Conservation (phyloP, 1,139 yeast genomes). For the Blastobotrys proliferans region DNA sequence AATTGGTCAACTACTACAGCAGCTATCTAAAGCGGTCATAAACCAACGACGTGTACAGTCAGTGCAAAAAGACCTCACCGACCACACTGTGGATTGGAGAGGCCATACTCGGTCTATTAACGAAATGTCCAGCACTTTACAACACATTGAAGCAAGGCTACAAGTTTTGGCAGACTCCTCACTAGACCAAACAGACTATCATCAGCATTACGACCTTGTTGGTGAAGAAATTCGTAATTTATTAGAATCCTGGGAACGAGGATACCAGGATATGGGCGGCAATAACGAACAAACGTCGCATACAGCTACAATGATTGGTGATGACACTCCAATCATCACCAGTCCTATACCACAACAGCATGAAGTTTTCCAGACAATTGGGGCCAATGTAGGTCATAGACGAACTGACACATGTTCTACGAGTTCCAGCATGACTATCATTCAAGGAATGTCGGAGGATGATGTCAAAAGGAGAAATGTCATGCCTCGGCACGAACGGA, state of each 20-base stretch:
- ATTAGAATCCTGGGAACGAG: slow-evolving; percentile 32
- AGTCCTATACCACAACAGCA: too few species aligned
- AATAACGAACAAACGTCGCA: too few species aligned
- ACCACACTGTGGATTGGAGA: slow-evolving; percentile 15
- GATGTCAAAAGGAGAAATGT: slow-evolving; percentile 10
- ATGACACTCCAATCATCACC: too few species aligned
- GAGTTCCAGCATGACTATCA: slow-evolving; percentile 19
- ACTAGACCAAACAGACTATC: slow-evolving; percentile 20
- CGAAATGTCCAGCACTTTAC: slow-evolving; percentile 28
- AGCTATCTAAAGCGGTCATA: slow-evolving; percentile 29
- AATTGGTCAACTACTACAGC: slow-evolving; percentile 27
- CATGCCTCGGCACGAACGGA: slow-evolving; percentile 29
- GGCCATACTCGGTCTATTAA: slow-evolving; percentile 24
- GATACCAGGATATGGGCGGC: slow-evolving; percentile 18
- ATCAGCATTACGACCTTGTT: slow-evolving; percentile 29
- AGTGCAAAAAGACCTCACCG: slow-evolving; percentile 11
- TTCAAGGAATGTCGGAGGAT: slow-evolving; percentile 26
- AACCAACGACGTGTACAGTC: slow-evolving; percentile 20
- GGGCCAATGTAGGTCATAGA: slow-evolving; percentile 12
- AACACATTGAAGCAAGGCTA: slow-evolving; percentile 37
- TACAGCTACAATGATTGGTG: too few species aligned
- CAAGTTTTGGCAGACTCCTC: slow-evolving; percentile 30
- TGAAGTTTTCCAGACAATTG: not conserved
- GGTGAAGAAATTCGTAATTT: slow-evolving; percentile 33
- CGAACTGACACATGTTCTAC: slow-evolving; percentile 14